Evolutionary conservation across 129 eudicot species (phyloP), one percentile per base, ranked within the genome.

Genomic region (Lonicera japonica): DNA sequence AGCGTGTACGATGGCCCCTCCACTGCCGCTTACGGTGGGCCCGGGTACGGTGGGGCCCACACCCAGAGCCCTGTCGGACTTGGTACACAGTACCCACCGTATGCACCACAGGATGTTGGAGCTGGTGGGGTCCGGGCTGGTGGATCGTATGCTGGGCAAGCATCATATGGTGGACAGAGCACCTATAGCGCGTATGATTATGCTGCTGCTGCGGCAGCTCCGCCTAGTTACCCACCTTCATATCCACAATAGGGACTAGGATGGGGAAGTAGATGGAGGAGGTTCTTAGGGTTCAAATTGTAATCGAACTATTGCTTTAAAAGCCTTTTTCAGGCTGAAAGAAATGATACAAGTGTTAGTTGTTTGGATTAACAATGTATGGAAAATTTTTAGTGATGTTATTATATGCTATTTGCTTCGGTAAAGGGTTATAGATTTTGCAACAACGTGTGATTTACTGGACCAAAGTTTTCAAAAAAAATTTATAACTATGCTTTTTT

Each of bases 81-180:
- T 46, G 25, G 67, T 6, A 65, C 36, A 52, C 80, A 68, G 60
- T 61, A 73, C 18, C 36, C 36, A 6, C 60, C 45, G 8, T 52
- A 47, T 48, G 45, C 64, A 13, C 48, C 70, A 5, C 69, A 45
- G 11, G 76, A 60, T 54, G 50, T 59, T 60, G 58, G 68, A 70
- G 54, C 61, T 5, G 43, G 58, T 16, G 74, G 55, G 38, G 29
- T 53, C 51, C 61, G 53, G 19, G 67, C 45, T n/a, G 56, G 67
- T 36, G 68, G 58, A 38, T 57, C 75, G 6, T 75, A 75, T 58
- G 67, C 41, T 11, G 71, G 71, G 47, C 80, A 64, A 17, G 69
- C 56, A 39, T 47, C 75, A 2, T 75, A 75, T 21, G 75, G 63
- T 21, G 71, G 51, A 58, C 80, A 69, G 43, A 56, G 39, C 57